A percentile compares a stretch with the other conserved stretches of the same genome.
Conservation (phyloP, 345 rosid species). For the Conringia planisiliqua region DNA sequence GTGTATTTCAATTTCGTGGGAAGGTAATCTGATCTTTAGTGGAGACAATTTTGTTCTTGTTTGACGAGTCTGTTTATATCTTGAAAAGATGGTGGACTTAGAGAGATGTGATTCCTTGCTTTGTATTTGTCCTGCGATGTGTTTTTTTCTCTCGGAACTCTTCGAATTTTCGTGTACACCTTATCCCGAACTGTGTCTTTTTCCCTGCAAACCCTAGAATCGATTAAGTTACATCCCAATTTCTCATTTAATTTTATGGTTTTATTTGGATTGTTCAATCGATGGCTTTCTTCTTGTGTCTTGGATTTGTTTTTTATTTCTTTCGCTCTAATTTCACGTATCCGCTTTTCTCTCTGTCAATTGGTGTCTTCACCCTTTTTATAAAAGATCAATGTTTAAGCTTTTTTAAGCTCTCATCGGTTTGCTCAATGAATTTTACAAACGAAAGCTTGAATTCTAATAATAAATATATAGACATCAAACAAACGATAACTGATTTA, state of each 20-base stretch:
- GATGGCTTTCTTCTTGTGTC: neutral
- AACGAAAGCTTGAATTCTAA: too few relatives aligned
- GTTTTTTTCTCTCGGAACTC: neutral
- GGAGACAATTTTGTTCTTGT: too few relatives aligned
- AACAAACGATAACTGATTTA: too few relatives aligned
- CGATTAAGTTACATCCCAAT: slow-evolving; percentile 10
- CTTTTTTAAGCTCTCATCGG: neutral
- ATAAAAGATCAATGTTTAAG: neutral
- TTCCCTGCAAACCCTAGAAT: neutral
- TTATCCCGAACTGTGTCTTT: neutral
- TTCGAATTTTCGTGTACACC: neutral
- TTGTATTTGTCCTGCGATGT: neutral
- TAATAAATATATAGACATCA: too few relatives aligned
- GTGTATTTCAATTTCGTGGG: neutral
- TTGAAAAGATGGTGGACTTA: too few relatives aligned
- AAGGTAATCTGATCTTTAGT: slow-evolving; percentile 8
- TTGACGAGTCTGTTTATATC: neutral
- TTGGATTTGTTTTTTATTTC: slow-evolving; percentile 1
- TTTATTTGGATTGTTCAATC: slow-evolving; percentile 5
- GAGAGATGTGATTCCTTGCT: slow-evolving; percentile 18
- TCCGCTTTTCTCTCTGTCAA: neutral
- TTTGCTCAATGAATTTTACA: neutral
- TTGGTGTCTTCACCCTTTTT: neutral
- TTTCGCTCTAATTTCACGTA: neutral
- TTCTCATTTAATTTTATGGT: slow-evolving; percentile 15